These are phyloP conservation scores for Vaccinium vitisidaea DNA, from an alignment of 148 eudicot genomes.

Conservation along the genomic window DNA sequence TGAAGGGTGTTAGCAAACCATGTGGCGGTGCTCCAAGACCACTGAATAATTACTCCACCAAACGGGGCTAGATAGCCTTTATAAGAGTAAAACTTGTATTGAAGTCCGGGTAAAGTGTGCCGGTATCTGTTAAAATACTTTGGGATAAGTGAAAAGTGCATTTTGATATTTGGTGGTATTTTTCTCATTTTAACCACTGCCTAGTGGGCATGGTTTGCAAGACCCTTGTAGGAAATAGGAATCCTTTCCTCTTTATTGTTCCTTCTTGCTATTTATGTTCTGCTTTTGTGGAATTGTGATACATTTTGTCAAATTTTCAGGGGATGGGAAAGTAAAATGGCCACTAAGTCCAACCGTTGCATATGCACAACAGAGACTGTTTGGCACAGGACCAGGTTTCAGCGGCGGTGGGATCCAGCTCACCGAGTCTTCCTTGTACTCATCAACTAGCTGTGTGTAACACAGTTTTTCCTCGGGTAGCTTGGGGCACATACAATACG, in stretches of 20 bases:
- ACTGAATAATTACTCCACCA: neutral
- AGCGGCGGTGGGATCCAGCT: conserved; percentile 65
- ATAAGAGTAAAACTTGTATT: neutral
- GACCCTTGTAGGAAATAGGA: neutral
- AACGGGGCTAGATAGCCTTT: neutral
- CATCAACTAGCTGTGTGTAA: conserved; percentile 61
- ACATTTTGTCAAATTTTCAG: conserved; percentile 37
- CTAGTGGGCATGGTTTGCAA: neutral
- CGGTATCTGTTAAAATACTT: neutral
- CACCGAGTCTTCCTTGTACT: conserved; percentile 57
- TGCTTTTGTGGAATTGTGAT: conserved; percentile 6
- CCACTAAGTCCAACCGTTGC: conserved; percentile 87
- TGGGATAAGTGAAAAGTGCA: neutral
- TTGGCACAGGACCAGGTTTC: conserved; percentile 47
- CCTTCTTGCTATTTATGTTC: neutral
- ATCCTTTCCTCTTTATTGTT: neutral
- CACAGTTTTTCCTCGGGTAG: conserved; percentile 88
- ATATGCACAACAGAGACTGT: conserved; percentile 53
- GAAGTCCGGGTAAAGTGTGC: neutral
- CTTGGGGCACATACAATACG: conserved; percentile 88
- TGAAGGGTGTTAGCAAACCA: neutral
- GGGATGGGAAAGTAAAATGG: conserved; percentile 75
- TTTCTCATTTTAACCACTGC: neutral
- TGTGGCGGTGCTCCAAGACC: neutral
- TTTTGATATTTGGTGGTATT: neutral